Conservation (phyloP, 2,329 filamentous ascomycete genomes). For the Fusarium brevicatenulatum region DNA sequence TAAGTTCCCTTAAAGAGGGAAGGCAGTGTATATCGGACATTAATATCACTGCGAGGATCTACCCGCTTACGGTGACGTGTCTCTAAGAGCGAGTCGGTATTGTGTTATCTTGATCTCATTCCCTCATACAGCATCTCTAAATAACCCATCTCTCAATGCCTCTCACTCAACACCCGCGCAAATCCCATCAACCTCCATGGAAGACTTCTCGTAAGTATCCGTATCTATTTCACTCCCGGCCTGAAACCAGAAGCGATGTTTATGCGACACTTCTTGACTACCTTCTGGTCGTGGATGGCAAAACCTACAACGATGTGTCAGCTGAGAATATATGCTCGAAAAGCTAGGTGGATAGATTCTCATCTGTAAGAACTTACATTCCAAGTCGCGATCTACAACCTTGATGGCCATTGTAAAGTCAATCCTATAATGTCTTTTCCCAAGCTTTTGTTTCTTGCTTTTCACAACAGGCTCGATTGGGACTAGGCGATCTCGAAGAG, state of each 20-base stretch:
- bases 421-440: not conserved
- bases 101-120: no score
- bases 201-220: fast-evolving
- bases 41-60: fast-evolving
- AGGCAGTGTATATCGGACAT: no score
- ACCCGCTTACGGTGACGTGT: no score
- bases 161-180: no score
- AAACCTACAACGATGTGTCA: not conserved
- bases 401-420: not conserved
- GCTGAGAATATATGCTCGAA: fast-evolving
- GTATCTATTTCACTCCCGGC: not conserved
- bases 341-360: fast-evolving
- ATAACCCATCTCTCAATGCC: no score
- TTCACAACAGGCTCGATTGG: not conserved
- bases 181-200: fast-evolving
- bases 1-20: no score
- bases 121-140: no score
- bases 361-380: not conserved
- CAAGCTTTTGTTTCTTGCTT: fast-evolving
- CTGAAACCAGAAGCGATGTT: not conserved
- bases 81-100: fast-evolving
- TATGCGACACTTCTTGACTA: not conserved
- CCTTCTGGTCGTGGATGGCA: not conserved
- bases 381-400: not conserved
- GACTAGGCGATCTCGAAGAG: not conserved